Percentiles rank a stretch among this genome's conserved stretches.
Conservation (phyloP, 73 alveolate genomes). For the Breviolum minutum region DNA sequence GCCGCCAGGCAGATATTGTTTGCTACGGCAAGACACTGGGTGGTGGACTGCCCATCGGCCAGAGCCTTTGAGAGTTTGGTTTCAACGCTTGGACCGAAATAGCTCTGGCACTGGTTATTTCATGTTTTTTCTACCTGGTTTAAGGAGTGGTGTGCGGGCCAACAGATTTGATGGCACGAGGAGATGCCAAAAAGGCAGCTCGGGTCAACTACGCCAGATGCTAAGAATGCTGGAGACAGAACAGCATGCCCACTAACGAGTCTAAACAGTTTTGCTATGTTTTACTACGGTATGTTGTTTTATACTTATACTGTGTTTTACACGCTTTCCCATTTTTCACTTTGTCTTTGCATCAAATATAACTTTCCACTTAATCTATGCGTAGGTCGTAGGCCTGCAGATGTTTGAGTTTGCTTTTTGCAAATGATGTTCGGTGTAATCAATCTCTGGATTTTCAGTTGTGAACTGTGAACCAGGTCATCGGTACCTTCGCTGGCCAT, state of each 20-base stretch:
- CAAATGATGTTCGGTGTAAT: too few relatives aligned
- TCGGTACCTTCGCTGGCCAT: slow-evolving; percentile 88
- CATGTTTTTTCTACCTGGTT: neutral
- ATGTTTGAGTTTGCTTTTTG: too few relatives aligned
- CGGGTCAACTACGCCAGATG: slow-evolving; percentile 59
- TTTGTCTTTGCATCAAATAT: too few relatives aligned
- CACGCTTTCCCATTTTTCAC: neutral
- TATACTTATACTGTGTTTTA: neutral
- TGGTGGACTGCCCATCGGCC: slow-evolving; percentile 92
- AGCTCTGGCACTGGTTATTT: neutral
- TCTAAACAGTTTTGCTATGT: neutral
- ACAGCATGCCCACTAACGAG: too few relatives aligned
- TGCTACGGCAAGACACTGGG: slow-evolving; percentile 94
- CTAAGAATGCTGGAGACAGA: neutral
- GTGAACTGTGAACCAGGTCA: slow-evolving; percentile 4
- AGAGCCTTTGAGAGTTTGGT: neutral
- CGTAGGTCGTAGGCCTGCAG: too few relatives aligned
- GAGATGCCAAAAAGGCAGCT: slow-evolving; percentile 87
- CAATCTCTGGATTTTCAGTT: too few relatives aligned
- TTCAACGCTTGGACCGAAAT: too few relatives aligned
- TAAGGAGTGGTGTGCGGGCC: slow-evolving; percentile 84
- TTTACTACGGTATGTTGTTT: neutral
- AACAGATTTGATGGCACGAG: slow-evolving; percentile 80
- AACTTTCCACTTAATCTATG: too few relatives aligned
- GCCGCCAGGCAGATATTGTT: slow-evolving; percentile 73